These are phyloP conservation scores for Catunica adiposa DNA, from an alignment of 2,329 filamentous ascomycete species.

Conservation along the genomic window DNA sequence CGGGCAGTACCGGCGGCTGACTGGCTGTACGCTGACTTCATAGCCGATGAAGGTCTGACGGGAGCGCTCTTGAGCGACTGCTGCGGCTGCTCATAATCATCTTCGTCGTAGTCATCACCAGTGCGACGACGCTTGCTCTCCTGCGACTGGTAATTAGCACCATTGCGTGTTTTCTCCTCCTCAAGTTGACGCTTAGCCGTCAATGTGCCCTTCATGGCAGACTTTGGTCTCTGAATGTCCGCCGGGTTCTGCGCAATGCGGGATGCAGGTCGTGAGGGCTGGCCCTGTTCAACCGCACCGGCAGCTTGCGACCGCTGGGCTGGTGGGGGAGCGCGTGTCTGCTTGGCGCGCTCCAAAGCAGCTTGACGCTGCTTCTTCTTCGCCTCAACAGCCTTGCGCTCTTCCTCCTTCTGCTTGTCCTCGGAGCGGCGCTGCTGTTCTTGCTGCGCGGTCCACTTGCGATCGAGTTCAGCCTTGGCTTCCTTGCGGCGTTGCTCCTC, in stretches of 20 bases:
- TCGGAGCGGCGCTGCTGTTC: slow-evolving; percentile 46
- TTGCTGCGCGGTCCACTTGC: slow-evolving; percentile 50
- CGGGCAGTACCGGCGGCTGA: slow-evolving; percentile 31
- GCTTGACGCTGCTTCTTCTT: slow-evolving; percentile 49
- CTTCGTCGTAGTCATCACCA: slow-evolving; percentile 51
- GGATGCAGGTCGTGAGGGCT: slow-evolving; percentile 32
- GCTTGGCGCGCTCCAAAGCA: slow-evolving; percentile 47
- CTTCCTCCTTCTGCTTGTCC: slow-evolving; percentile 44
- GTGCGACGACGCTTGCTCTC: slow-evolving; percentile 70
- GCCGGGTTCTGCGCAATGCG: slow-evolving; percentile 36
- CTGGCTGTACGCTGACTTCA: slow-evolving; percentile 44
- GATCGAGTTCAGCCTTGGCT: slow-evolving; percentile 65
- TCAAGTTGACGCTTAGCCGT: slow-evolving; percentile 60
- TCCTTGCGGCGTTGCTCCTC: slow-evolving; percentile 74
- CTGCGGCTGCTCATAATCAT: slow-evolving; percentile 37
- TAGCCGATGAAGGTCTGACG: slow-evolving; percentile 58
- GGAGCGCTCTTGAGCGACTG: slow-evolving; percentile 58
- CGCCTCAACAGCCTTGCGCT: slow-evolving; percentile 44
- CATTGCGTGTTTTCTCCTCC: slow-evolving; percentile 43
- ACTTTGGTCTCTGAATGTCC: slow-evolving; percentile 23
- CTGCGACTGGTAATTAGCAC: slow-evolving; percentile 46
- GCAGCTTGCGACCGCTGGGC: slow-evolving; percentile 38
- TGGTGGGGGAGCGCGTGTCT: slow-evolving; percentile 45
- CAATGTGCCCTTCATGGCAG: slow-evolving; percentile 37
- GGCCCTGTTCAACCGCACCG: slow-evolving; percentile 29